Conservation (phyloP, 2,329 filamentous ascomycete genomes). For the Aspergillus sp. region DNA sequence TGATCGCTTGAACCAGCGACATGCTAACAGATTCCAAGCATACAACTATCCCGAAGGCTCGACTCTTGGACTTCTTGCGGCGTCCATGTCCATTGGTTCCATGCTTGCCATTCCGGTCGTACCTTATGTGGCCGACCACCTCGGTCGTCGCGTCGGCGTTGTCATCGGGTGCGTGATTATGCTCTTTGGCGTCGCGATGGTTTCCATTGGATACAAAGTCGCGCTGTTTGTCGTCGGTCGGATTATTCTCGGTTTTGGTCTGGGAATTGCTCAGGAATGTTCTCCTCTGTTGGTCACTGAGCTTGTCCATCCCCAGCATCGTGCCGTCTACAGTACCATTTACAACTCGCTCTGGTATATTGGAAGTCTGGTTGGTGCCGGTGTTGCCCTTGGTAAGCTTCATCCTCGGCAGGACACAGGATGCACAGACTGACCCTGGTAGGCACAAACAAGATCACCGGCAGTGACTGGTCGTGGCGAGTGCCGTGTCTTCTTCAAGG, state of each 20-base stretch:
- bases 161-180: conserved; percentile 41
- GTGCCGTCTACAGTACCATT: conserved; percentile 32
- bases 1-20: background rate
- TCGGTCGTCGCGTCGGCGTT: conserved; percentile 54
- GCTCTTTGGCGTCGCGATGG: conserved; percentile 35
- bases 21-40: background rate
- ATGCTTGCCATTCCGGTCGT: conserved; percentile 54
- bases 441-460: conserved; percentile 41
- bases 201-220: conserved; percentile 33
- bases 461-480: conserved; percentile 51
- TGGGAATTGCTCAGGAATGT: conserved; percentile 32
- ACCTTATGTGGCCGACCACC: conserved; percentile 53
- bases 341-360: conserved; percentile 26
- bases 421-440: conserved; percentile 6
- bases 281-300: conserved; percentile 35
- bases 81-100: conserved; percentile 56
- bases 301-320: conserved; percentile 35
- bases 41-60: conserved; percentile 37
- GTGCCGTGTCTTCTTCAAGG: conserved; percentile 63
- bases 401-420: background rate
- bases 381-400: conserved; percentile 6
- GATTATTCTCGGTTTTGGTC: conserved; percentile 36
- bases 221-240: conserved; percentile 35
- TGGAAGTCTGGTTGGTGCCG: background rate
- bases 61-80: conserved; percentile 50